phyloP scores from a whole-genome alignment of 495 filamentous ascomycete species.

The Pseudotulostoma volvatum region DNA sequence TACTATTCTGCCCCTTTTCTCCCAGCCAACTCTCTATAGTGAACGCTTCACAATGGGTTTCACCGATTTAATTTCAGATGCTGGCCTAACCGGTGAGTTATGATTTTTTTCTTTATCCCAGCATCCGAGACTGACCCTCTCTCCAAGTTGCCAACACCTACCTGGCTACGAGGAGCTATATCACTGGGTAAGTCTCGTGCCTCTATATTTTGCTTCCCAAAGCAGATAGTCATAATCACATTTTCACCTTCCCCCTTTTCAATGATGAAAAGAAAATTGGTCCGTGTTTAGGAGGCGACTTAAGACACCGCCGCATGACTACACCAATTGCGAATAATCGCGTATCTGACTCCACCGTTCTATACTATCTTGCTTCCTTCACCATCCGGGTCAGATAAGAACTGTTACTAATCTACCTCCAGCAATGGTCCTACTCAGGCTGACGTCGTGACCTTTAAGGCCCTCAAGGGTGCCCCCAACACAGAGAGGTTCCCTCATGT shows the following conservation, averaged over 20 bases:
- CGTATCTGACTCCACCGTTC: constrained; percentile 86
- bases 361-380: constrained; percentile 9
- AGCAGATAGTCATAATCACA: constrained; percentile 3
- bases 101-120: constrained; percentile 10
- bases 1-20: neutral
- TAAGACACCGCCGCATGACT: constrained; percentile 91
- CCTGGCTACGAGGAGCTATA: constrained; percentile 81
- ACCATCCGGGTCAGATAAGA: constrained; percentile 2
- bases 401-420: neutral
- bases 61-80: constrained; percentile 75
- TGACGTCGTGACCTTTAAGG: constrained; percentile 89
- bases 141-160: constrained; percentile 76
- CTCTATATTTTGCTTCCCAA: constrained; percentile 5
- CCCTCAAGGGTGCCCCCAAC: constrained; percentile 56
- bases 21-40: constrained; percentile 10
- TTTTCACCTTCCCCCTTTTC: constrained; percentile 14
- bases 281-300: constrained; percentile 99
- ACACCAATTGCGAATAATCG: constrained; percentile 62
- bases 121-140: constrained; percentile 20
- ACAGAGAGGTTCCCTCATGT: constrained; percentile 81
- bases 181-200: constrained; percentile 57
- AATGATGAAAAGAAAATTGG: constrained; percentile 88
- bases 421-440: constrained; percentile 84
- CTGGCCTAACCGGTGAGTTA: constrained; percentile 67
- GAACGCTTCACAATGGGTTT: constrained; percentile 66